phyloP scores from a whole-genome alignment of 768 basidiomycete genomes.

The Mycena metata region DNA sequence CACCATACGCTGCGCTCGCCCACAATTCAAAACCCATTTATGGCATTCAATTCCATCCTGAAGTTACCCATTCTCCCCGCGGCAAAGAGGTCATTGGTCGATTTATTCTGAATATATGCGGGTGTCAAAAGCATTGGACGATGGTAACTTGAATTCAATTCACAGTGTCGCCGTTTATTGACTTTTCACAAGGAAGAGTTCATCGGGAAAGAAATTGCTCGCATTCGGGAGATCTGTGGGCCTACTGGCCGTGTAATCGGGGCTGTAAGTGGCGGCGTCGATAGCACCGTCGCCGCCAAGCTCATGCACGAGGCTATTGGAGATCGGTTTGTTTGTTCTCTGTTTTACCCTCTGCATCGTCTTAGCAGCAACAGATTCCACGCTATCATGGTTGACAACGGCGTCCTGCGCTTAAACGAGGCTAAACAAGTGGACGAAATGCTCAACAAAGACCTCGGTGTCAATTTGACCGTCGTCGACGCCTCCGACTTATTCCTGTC shows the following conservation, averaged over 20 bases:
- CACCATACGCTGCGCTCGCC: constrained; percentile 94
- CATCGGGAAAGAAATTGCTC: constrained; percentile 94
- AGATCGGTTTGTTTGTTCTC: constrained; percentile 74
- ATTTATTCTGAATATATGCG: constrained; percentile 89
- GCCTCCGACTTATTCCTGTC: constrained; percentile 94
- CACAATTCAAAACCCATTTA: constrained; percentile 92
- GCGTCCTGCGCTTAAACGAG: constrained; percentile 93
- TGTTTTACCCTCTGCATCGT: not conserved
- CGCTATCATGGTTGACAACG: constrained; percentile 99
- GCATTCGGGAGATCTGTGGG: constrained; percentile 96
- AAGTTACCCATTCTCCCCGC: constrained; percentile 93
- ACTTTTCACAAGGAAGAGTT: constrained; percentile 83
- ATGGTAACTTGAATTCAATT: constrained; percentile 72
- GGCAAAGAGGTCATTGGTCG: constrained; percentile 91
- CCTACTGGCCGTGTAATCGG: constrained; percentile 96
- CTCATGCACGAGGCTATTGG: constrained; percentile 99
- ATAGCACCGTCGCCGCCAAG: constrained; percentile 98
- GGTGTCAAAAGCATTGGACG: constrained; percentile 88
- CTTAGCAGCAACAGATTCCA: constrained; percentile 80
- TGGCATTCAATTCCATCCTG: constrained; percentile 99
- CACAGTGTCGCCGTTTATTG: constrained; percentile 25
- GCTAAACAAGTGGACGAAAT: constrained; percentile 92
- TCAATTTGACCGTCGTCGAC: constrained; percentile 96
- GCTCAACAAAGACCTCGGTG: constrained; percentile 93
- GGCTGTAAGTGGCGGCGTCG: constrained; percentile 97